A percentile compares a stretch with the other conserved stretches of the same genome.
phyloP scores from a whole-genome alignment of 768 basidiomycete genomes.

The Chiua virens region DNA sequence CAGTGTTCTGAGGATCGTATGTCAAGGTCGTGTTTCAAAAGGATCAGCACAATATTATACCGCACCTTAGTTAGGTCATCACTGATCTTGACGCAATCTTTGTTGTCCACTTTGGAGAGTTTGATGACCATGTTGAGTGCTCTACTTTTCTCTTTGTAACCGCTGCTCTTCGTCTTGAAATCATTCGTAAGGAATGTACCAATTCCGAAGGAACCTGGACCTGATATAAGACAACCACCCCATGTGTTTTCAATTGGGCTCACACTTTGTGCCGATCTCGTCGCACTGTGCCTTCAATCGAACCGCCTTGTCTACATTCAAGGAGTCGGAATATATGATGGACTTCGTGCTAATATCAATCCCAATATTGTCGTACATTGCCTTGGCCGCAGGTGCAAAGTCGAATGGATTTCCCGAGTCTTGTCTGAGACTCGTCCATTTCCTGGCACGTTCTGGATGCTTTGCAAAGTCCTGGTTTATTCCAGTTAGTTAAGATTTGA shows the following conservation, averaged over 20 bases:
- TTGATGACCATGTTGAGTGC: slow-evolving; percentile 96
- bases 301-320: slow-evolving; percentile 71
- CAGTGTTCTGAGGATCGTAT: slow-evolving; percentile 59
- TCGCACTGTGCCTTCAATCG: slow-evolving; percentile 69
- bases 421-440: slow-evolving; percentile 86
- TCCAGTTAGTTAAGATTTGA: not conserved
- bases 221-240: not conserved
- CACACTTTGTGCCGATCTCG: slow-evolving; percentile 69
- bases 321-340: slow-evolving; percentile 82
- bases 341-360: slow-evolving; percentile 64
- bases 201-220: slow-evolving; percentile 83
- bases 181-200: slow-evolving; percentile 94
- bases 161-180: slow-evolving; percentile 51
- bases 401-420: slow-evolving; percentile 89
- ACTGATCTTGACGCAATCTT: slow-evolving; percentile 88
- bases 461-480: slow-evolving; percentile 52
- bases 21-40: not conserved
- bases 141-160: slow-evolving; percentile 62
- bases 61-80: slow-evolving; percentile 84
- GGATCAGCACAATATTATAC: not conserved
- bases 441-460: slow-evolving; percentile 57
- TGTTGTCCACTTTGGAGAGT: slow-evolving; percentile 68
- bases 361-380: slow-evolving; percentile 68
- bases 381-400: slow-evolving; percentile 76
- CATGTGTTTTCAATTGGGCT: slow-evolving; percentile 1